phyloP scores from a whole-genome alignment of 257 asterid species.

The Vinca minor region DNA sequence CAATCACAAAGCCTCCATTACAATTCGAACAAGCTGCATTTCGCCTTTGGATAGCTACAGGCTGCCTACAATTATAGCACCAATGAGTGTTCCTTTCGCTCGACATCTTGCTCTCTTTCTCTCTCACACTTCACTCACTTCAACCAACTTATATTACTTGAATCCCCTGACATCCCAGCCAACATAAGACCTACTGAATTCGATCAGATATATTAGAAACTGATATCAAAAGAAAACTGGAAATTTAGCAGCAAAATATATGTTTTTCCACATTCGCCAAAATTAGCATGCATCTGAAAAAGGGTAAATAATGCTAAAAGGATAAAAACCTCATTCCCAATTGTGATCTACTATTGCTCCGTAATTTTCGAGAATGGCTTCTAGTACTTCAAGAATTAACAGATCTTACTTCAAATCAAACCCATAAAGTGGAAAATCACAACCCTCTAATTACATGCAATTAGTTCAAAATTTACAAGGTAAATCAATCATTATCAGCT shows the following conservation, averaged over 20 bases:
- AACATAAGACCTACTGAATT: neutral
- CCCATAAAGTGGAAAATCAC: neutral
- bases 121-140: slow-evolving; percentile 11
- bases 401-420: slow-evolving; percentile 13
- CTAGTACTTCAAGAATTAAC: neutral
- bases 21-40: slow-evolving; percentile 51
- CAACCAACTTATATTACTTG: slow-evolving; percentile 3
- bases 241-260: neutral
- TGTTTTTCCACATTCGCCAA: too few relatives aligned
- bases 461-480: neutral
- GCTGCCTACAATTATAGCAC: slow-evolving; percentile 79
- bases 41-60: slow-evolving; percentile 39
- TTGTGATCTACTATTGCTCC: neutral
- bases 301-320: neutral
- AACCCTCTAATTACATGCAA: too few relatives aligned
- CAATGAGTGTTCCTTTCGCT: slow-evolving; percentile 58
- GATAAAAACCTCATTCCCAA: neutral
- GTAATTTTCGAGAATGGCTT: neutral
- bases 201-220: neutral
- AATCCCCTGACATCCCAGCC: neutral
- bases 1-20: slow-evolving; percentile 67
- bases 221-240: neutral
- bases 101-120: slow-evolving; percentile 53
- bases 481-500: neutral
- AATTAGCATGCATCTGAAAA: neutral